These are phyloP conservation scores for Fonsecaea pugnacius DNA, from an alignment of 2,329 filamentous ascomycete genomes.

Conservation along the genomic window DNA sequence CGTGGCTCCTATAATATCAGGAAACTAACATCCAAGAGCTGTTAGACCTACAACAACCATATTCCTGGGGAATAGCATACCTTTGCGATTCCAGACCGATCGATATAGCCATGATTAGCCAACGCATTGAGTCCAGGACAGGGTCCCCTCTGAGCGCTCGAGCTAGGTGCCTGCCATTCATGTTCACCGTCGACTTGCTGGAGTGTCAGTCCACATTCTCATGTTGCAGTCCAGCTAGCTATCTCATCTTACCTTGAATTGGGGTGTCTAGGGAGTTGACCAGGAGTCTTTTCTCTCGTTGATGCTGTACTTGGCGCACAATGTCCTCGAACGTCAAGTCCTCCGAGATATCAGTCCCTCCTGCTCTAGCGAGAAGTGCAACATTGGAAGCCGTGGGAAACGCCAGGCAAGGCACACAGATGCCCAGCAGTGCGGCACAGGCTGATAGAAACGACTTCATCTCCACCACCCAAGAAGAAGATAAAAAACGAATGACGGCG, in stretches of 20 bases:
- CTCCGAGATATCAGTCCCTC: conserved; percentile 22
- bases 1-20: conserved; percentile 43
- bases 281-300: conserved; percentile 38
- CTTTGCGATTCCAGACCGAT: conserved; percentile 44
- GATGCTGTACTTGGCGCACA: conserved; percentile 13
- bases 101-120: conserved; percentile 51
- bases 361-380: conserved; percentile 23
- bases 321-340: conserved; percentile 30
- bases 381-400: conserved; percentile 27
- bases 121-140: conserved; percentile 51
- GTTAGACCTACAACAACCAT: not conserved
- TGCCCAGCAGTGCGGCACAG: conserved; percentile 7
- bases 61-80: conserved; percentile 2
- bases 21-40: conserved; percentile 37
- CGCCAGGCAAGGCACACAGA: conserved; percentile 2
- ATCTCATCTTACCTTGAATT: conserved; percentile 38
- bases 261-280: conserved; percentile 36
- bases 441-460: conserved; percentile 17
- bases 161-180: conserved; percentile 43
- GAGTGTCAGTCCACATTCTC: not conserved
- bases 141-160: conserved; percentile 47
- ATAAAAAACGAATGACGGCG: conserved; percentile 12
- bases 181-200: conserved; percentile 43
- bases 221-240: not conserved
- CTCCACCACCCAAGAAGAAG: not conserved